Evolutionary conservation across 768 basidiomycete genomes (phyloP), one percentile per base, ranked within the genome.

Genomic region (Mycena galopus): DNA sequence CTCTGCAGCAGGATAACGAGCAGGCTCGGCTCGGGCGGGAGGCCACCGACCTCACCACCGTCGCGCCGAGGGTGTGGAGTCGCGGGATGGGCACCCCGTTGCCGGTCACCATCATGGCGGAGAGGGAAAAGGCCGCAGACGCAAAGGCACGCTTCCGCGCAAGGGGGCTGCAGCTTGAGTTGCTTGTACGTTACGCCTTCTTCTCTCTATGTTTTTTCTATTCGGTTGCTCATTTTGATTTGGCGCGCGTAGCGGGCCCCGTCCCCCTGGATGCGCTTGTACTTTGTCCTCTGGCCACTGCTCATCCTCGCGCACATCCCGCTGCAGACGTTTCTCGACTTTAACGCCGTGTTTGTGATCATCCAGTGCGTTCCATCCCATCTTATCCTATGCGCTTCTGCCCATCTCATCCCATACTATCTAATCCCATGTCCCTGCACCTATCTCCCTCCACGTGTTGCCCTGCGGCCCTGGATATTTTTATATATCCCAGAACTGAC

Each of bases 261-360:
- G 3, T 88, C 88, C 27, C 77, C 80, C 77, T 82, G 80, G 70
- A 87, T 88, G 74, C 88, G 84, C 74, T 77, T 92, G 56, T 91
- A 91, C 80, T 95, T 90, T 81, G 91, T 89, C 77, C 78, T 93
- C 37, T 91, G 89, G 79, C 93, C 92, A n/a, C 47, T 95, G 19
- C 80, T 95, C 73, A 87, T 90, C 8, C 90, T 95, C 79, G 90
- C 89, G 23, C 92, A 94, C 78, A 82, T 95, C 47, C 90, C 90
- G 29, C 79, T 94, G 11, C 95, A 96, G 80, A 91, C 92, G 0
- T 96, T 93, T 78, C 91, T 97, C 80, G 96, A 97, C 78, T 95
- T 96, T 81, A 96, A 96, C 80, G 91, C 92, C 76, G 91, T 93
- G 74, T 97, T 91, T 83, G 91, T 96, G 75, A 80, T 96, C 76